These are phyloP conservation scores for Boletus pseudo-olivaceus DNA, from an alignment of 768 basidiomycete genomes.

Conservation along the genomic window DNA sequence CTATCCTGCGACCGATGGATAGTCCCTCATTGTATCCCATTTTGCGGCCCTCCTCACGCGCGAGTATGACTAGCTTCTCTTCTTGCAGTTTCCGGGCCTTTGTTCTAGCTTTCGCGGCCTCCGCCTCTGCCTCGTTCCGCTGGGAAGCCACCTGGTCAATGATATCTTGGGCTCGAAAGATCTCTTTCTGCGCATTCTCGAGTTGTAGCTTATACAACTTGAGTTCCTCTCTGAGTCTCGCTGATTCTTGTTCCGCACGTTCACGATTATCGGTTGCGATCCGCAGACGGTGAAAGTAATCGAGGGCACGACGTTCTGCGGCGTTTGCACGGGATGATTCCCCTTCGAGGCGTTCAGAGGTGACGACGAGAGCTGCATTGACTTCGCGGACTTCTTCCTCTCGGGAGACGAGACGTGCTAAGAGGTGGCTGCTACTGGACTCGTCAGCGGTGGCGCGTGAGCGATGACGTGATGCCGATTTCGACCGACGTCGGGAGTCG, in stretches of 20 bases:
- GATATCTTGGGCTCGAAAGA: constrained; percentile 40
- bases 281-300: constrained; percentile 41
- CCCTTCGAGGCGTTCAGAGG: constrained; percentile 35
- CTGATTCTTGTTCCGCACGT: constrained; percentile 37
- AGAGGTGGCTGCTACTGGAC: constrained; percentile 29
- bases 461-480: constrained; percentile 26
- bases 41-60: constrained; percentile 42
- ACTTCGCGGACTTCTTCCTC: constrained; percentile 33
- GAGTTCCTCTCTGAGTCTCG: constrained; percentile 40
- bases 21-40: constrained; percentile 43
- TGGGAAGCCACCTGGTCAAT: constrained; percentile 41
- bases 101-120: constrained; percentile 43
- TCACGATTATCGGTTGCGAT: constrained; percentile 38
- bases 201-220: constrained; percentile 44
- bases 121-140: constrained; percentile 44
- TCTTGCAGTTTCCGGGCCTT: constrained; percentile 42
- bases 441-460: constrained; percentile 27
- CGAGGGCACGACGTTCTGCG: constrained; percentile 46
- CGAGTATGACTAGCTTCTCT: constrained; percentile 38
- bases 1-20: constrained; percentile 29
- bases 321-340: constrained; percentile 42
- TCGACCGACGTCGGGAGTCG: constrained; percentile 20
- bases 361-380: constrained; percentile 24
- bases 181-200: constrained; percentile 43
- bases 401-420: constrained; percentile 27